Evolutionary conservation across 2,329 filamentous ascomycete genomes (phyloP), one percentile per base, ranked within the genome.

Genomic region (Monosporascus sp.): DNA sequence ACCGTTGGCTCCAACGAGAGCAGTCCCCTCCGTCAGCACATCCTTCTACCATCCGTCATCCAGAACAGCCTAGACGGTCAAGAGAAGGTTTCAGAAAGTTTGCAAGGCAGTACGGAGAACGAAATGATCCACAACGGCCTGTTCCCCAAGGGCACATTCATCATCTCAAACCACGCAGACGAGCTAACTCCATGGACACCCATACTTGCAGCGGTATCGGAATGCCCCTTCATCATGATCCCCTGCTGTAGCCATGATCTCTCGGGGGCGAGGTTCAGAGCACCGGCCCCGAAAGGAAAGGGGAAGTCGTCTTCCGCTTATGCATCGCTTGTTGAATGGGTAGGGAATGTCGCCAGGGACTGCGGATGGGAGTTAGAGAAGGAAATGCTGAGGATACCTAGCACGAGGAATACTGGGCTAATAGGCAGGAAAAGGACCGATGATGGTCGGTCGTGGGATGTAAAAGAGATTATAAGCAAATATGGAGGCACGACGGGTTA

Each of bases 121-220:
- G 56, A 60, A 20, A 58, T 64, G 25, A 66, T 76, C 17, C 78
- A 83, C 62, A 69, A 76, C 56, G 94, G 93, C 37, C 64, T 77
- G 9, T 96, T 97, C 64, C 77, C 83, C 0, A 67, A 70, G 17
- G 83, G 84, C 27, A 95, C 90, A 0, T 99, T 99, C 70, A 90
- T 99, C 63, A 88, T 99, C 58, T 96, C 91, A 48, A 99, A 99
- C 66, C 94, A 99, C 68, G 93, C 93, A 11, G 94, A 99, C 67
- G 92, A 99, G 72, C 80, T 99, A 15, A 99, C 94, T 0, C 84
- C 90, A 0, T 99, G 94, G 94, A 97, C 94, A 0, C 94, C 94
- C 0, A 80, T 97, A 18, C 81, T 99, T 41, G 92, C 90, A 1
- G 82, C 83, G 6, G 74, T 90, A 2, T 91, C 87, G 0, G 73